Percentiles rank a stretch among this genome's conserved stretches.
Evolutionary conservation across 2,329 filamentous ascomycete genomes (phyloP).

Genomic region (Paecilomyces niveus): DNA sequence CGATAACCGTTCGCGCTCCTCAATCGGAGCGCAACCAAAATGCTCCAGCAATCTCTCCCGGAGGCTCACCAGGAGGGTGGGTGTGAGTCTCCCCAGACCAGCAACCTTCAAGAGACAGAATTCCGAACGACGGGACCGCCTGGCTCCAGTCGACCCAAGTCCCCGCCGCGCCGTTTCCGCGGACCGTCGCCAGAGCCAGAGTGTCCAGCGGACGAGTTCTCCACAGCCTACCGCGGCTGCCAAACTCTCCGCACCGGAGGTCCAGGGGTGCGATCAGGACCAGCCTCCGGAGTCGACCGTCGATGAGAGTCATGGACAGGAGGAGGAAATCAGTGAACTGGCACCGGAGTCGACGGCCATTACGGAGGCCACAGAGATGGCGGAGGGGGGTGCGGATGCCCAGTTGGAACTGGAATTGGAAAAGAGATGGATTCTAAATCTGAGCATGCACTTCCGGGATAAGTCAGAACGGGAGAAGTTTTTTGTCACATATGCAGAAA

Average conservation of each 20-base stretch:
- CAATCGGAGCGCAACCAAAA: constrained; percentile 14
- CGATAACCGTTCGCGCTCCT: constrained; percentile 24
- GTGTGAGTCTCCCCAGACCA: constrained; percentile 68
- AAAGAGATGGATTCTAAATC: constrained; percentile 85
- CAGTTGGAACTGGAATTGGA: constrained; percentile 74
- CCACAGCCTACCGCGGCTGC: constrained; percentile 29
- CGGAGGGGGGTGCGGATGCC: constrained; percentile 19
- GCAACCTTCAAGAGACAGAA: constrained; percentile 77
- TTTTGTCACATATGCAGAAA: constrained; percentile 88
- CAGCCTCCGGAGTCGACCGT: constrained; percentile 17
- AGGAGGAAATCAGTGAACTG: neutral
- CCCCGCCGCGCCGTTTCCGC: constrained; percentile 61
- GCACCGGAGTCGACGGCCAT: constrained; percentile 1
- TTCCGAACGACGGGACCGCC: constrained; percentile 68
- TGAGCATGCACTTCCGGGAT: constrained; percentile 97
- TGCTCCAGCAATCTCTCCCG: constrained; percentile 23
- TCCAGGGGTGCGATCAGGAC: constrained; percentile 27
- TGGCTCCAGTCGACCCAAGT: constrained; percentile 59
- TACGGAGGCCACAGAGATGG: constrained; percentile 2
- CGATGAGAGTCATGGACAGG: neutral
- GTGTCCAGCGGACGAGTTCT: constrained; percentile 38
- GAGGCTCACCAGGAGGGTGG: constrained; percentile 46
- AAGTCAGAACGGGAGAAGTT: constrained; percentile 92
- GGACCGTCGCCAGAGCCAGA: constrained; percentile 38
- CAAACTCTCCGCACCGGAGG: constrained; percentile 35